Evolutionary conservation across 345 rosid species (phyloP), one percentile per base, ranked within the genome.

Genomic region (Physaria fendleri): DNA sequence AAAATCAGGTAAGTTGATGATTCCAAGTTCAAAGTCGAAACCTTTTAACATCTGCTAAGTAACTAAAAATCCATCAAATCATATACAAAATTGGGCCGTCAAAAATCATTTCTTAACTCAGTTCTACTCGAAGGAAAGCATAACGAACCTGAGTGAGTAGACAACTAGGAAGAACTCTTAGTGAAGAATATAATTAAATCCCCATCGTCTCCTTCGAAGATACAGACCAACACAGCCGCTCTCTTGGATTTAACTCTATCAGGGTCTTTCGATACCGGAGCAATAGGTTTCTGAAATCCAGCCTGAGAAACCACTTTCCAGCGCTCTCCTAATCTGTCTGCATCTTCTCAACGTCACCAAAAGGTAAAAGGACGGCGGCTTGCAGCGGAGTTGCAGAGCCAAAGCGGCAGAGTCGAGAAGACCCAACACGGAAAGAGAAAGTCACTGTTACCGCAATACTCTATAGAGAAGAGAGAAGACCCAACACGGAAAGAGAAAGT

Each of bases 211-310:
- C 93, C 96, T 76, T 84, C 84, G 28, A 84, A 88, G 46, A 84
- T 79, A 65, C 85, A 88, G 53, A 91, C 68, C 84, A 85, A 73
- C 17, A 91, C 93, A 48, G 96, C 92, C 28, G 87, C 98, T 79
- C 76, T 82, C 57, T 85, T 83, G 3, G 41, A 81, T 29, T 74
- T 75, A 49, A 75, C 73, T 72, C 63, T n/a, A n/a, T n/a, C n/a
- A n/a, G n/a, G n/a, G n/a, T n/a, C n/a, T n/a, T n/a, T n/a, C n/a
- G n/a, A n/a, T n/a, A 76, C 62, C 42, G 82, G 73, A 49, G 85
- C 59, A 12, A 71, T 79, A 22, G 83, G 80, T 74, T 81, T 90
- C 30, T 78, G 80, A 72, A 78, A 86, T 23, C 89, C 94, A 74
- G 79, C 74, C 56, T 74, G 81, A 30, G 90, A 68, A 24, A 82